Evolutionary conservation across 176 grass and related monocot species (phyloP).

Genomic region (Oropetium thomaeum): DNA sequence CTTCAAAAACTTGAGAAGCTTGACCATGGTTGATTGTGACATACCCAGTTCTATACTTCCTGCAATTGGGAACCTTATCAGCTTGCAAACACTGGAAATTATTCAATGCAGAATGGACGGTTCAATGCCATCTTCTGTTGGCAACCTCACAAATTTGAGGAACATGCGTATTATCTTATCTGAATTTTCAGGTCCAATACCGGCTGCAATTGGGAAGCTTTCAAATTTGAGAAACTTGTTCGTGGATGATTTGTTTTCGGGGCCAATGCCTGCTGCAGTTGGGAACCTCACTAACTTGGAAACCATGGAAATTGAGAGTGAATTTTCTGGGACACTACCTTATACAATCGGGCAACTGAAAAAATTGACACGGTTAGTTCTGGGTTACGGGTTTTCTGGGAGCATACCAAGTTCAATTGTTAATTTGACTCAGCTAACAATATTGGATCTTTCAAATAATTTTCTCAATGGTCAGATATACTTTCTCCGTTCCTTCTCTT

Average conservation of each 20-base stretch:
- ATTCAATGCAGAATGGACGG: background rate
- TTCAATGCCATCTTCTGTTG: background rate
- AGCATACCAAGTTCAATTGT: constrained; percentile 25
- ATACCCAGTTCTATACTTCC: background rate
- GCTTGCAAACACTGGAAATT: background rate
- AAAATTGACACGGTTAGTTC: background rate
- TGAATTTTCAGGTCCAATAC: background rate
- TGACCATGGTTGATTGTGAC: background rate
- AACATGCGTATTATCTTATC: background rate
- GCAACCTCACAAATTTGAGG: background rate
- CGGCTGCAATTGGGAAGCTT: background rate
- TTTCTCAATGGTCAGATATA: background rate
- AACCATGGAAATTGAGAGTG: background rate
- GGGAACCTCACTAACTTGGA: background rate
- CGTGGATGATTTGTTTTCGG: too few relatives aligned
- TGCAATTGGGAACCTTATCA: background rate
- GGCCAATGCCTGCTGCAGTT: background rate
- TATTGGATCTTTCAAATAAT: background rate
- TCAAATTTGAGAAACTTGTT: too few relatives aligned
- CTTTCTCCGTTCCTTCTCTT: too few relatives aligned
- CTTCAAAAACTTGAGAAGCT: background rate
- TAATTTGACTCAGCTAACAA: background rate
- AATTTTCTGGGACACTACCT: constrained; percentile 16
- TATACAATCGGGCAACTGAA: constrained; percentile 11
- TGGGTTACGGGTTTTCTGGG: background rate